These are phyloP conservation scores for Hypomyces rosellus DNA, from an alignment of 2,329 filamentous ascomycete genomes.

Conservation along the genomic window DNA sequence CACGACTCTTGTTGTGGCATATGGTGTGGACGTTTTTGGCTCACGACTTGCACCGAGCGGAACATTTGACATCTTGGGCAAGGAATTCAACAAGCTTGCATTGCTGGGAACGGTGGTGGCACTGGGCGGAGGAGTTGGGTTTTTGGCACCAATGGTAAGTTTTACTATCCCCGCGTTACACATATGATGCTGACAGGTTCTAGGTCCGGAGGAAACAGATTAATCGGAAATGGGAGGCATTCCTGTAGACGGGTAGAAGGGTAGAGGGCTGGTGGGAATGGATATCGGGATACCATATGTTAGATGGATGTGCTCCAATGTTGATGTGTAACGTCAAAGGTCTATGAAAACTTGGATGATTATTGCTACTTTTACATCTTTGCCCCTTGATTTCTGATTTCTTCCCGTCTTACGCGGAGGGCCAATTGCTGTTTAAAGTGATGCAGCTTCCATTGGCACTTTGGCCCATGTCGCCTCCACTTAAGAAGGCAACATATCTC, in stretches of 20 bases:
- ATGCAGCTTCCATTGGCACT: slow-evolving; percentile 30
- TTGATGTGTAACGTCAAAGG: too few species aligned
- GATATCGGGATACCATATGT: slow-evolving; percentile 2
- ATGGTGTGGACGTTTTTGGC: slow-evolving; percentile 82
- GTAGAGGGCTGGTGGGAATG: not conserved
- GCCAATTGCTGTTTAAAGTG: slow-evolving; percentile 32
- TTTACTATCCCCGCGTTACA: not conserved
- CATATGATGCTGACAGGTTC: slow-evolving; percentile 24
- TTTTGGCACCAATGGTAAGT: slow-evolving; percentile 81
- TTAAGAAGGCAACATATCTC: slow-evolving; percentile 32
- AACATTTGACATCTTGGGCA: slow-evolving; percentile 86
- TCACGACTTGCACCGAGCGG: slow-evolving; percentile 81
- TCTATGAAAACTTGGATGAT: too few species aligned
- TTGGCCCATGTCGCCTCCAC: slow-evolving; percentile 22
- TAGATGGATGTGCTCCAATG: not conserved
- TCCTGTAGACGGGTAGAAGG: slow-evolving; percentile 20
- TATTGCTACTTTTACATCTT: too few species aligned
- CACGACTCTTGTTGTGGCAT: slow-evolving; percentile 83
- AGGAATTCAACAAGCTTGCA: slow-evolving; percentile 86
- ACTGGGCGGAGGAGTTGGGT: slow-evolving; percentile 66
- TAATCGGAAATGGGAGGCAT: slow-evolving; percentile 53
- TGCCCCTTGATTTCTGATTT: not conserved
- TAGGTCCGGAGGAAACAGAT: slow-evolving; percentile 62
- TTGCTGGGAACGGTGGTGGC: slow-evolving; percentile 79
- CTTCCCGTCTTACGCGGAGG: slow-evolving; percentile 19